Evolutionary conservation across 768 basidiomycete species (phyloP), one percentile per base, ranked within the genome.

Genomic region (Crassisporium funariophilum): DNA sequence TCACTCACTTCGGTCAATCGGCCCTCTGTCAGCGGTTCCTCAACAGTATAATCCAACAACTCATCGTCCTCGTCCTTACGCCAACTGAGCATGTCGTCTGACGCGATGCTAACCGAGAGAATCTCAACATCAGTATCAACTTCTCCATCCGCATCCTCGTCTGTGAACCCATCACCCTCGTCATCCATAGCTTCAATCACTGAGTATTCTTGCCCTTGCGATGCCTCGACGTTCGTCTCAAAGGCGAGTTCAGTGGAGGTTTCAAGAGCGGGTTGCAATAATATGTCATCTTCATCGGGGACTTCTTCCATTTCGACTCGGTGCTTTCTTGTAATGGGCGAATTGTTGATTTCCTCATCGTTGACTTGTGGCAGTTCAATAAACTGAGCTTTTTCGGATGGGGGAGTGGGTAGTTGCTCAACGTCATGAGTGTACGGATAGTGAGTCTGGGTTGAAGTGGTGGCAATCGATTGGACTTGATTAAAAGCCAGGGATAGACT

Each of bases 1-100:
- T 33, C 16, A 56, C 66, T 37, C 49, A 73, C 72, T 64, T 57
- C 64, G 10, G 62, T 67, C 13, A 47, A 41, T 17, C 64, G 52
- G 11, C 57, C 66, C 34, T 71, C 67, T 4, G 58, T 61, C 22
- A 53, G 31, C 7, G 61, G 52, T 54, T 71, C 73, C 46, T 72
- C 70, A 9, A 72, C 59, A 33, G 50, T 44, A 48, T 65, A 64
- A 3, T 40, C 17, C 7, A 31, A 24, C 17, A 41, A 23, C 49
- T 45, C 46, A 13, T 22, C 24, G 15, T 21, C 29, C 25, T 44
- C 24, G 15, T 33, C 42, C 22, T 51, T 33, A 49, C 12, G n/a
- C 23, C n/a, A 41, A 16, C n/a, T 39, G 42, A 13, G 34, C 20
- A 35, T 37, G 12, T 4, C 22, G 35, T 47, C 48, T 25, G 24